Evolutionary conservation across 2,329 filamentous ascomycete species (phyloP).

Genomic region (Verticillium albo-atrum): DNA sequence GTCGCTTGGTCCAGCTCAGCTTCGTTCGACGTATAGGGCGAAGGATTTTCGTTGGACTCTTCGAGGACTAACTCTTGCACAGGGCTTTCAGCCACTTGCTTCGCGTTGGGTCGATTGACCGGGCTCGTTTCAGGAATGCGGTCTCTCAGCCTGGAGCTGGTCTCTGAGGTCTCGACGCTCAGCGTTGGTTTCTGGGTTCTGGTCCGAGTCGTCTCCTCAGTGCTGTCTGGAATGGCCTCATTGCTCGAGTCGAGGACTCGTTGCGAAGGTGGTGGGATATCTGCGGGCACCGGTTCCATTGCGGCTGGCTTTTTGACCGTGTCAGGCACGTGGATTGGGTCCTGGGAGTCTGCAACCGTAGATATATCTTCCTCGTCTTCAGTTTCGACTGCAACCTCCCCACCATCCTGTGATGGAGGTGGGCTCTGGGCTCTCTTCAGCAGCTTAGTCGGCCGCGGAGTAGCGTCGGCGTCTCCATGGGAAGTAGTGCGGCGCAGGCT

Average conservation of each 20-base stretch:
- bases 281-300: neutral
- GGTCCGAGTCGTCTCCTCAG: constrained; percentile 2
- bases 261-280: neutral
- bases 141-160: constrained; percentile 11
- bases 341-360: constrained; percentile 13
- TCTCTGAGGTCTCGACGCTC: constrained; percentile 8
- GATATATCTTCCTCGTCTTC: constrained; percentile 8
- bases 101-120: neutral
- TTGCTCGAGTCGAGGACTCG: constrained; percentile 6
- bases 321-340: neutral
- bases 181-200: neutral
- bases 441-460: neutral
- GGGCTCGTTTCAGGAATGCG: constrained; percentile 26
- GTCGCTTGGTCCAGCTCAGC: neutral
- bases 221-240: constrained; percentile 9
- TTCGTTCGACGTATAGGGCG: neutral
- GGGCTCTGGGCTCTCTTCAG: neutral
- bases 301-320: neutral
- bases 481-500: constrained; percentile 18
- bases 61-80: neutral
- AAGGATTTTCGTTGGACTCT: neutral
- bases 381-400: neutral
- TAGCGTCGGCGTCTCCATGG: neutral
- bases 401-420: neutral
- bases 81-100: neutral